Conservation (phyloP, 2,329 filamentous ascomycete species). For the Myriosclerotinia curreyana region DNA sequence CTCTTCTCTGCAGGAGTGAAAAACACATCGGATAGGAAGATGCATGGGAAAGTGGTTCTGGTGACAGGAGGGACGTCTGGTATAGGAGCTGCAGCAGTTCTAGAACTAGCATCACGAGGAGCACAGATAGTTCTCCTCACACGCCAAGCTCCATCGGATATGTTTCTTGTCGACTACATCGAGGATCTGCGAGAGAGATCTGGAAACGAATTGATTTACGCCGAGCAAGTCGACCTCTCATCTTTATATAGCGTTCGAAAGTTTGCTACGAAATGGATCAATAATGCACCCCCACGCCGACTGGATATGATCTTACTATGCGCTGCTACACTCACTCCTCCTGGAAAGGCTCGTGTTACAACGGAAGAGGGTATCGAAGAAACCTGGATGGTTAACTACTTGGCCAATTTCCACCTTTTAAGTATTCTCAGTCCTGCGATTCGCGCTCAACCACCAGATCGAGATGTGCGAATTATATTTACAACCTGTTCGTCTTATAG, state of each 20-base stretch:
- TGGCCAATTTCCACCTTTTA: constrained; percentile 92
- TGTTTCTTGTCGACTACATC: constrained; percentile 89
- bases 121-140: constrained; percentile 91
- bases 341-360: constrained; percentile 55
- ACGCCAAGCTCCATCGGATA: constrained; percentile 73
- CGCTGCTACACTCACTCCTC: constrained; percentile 72
- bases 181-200: constrained; percentile 77
- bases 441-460: constrained; percentile 85
- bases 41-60: constrained; percentile 93
- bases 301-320: constrained; percentile 90
- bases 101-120: constrained; percentile 73
- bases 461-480: constrained; percentile 86
- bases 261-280: constrained; percentile 97
- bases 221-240: constrained; percentile 87
- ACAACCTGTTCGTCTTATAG: constrained; percentile 88
- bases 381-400: constrained; percentile 92
- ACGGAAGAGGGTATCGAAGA: constrained; percentile 81
- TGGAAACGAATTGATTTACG: constrained; percentile 84
- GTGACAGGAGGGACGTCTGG: constrained; percentile 93
- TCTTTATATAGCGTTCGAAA: constrained; percentile 86
- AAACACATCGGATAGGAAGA: constrained; percentile 73
- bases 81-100: constrained; percentile 74
- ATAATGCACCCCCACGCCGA: constrained; percentile 84
- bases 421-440: constrained; percentile 88
- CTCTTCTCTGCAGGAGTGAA: constrained; percentile 71